Evolutionary conservation across 345 rosid species (phyloP).

Genomic region (Hevea brasiliensis): DNA sequence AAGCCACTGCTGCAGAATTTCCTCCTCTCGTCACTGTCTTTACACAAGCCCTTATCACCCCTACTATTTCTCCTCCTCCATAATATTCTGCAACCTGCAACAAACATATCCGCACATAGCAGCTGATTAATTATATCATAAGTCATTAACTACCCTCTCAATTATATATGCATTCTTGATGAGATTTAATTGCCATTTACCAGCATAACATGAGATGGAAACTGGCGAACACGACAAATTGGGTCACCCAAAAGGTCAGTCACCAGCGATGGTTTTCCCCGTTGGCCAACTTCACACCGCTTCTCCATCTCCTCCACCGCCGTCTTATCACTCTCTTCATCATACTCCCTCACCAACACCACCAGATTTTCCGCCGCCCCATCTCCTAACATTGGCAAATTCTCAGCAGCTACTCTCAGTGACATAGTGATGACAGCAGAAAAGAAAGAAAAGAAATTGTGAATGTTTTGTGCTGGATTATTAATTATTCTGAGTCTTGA

Average conservation of each 20-base stretch:
- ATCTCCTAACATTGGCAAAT: background rate
- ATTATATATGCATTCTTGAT: too few species aligned
- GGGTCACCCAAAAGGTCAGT: constrained; percentile 82
- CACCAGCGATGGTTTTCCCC: constrained; percentile 54
- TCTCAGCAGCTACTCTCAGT: constrained; percentile 37
- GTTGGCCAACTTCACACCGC: constrained; percentile 52
- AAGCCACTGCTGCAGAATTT: constrained; percentile 46
- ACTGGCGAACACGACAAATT: constrained; percentile 63
- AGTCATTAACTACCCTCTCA: too few species aligned
- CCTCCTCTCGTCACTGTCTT: constrained; percentile 62
- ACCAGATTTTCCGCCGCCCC: constrained; percentile 7
- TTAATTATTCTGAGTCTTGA: background rate
- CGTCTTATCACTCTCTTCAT: constrained; percentile 53
- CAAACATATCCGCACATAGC: background rate
- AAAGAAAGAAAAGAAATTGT: background rate
- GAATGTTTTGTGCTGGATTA: background rate
- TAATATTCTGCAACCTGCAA: constrained; percentile 71
- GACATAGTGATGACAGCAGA: constrained; percentile 26
- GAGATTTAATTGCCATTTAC: constrained; percentile 25
- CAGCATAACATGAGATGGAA: constrained; percentile 58
- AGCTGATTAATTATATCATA: too few species aligned
- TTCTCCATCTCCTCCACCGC: constrained; percentile 67
- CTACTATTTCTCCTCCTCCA: constrained; percentile 49
- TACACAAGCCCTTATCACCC: constrained; percentile 66
- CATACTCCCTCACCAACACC: constrained; percentile 62